Percentiles rank a stretch among this genome's conserved stretches.
These are phyloP conservation scores for Arthroderma sp. DNA, from an alignment of 2,329 filamentous ascomycete species.

Conservation along the genomic window DNA sequence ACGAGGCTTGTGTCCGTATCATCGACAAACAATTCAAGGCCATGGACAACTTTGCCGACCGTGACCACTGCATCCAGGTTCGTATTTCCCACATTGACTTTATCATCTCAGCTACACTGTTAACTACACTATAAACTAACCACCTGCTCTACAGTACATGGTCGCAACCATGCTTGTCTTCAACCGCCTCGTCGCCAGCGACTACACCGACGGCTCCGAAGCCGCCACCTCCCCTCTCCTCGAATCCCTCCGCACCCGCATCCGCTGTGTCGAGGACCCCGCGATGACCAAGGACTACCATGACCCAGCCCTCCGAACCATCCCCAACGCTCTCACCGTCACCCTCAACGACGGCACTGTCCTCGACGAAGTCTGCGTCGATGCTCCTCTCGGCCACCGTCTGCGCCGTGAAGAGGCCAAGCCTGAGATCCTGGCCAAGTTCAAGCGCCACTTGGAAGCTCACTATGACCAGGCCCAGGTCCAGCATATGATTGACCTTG, in stretches of 20 bases:
- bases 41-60: conserved; percentile 99
- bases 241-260: conserved; percentile 82
- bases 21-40: conserved; percentile 99
- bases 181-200: conserved; percentile 79
- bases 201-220: conserved; percentile 88
- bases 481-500: conserved; percentile 68
- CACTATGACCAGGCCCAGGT: conserved; percentile 69
- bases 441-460: conserved; percentile 75
- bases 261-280: conserved; percentile 91
- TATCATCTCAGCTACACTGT: background rate
- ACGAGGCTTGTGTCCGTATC: conserved; percentile 96
- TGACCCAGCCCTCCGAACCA: conserved; percentile 81
- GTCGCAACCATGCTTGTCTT: conserved; percentile 90
- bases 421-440: conserved; percentile 92
- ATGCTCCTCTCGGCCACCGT: conserved; percentile 87
- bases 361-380: conserved; percentile 78
- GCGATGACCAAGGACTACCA: conserved; percentile 95
- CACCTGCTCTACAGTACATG: conserved; percentile 56
- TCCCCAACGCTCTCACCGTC: conserved; percentile 92
- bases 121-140: no score
- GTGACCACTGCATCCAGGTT: conserved; percentile 93
- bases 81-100: conserved; percentile 6
- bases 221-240: conserved; percentile 81
- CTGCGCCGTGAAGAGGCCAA: conserved; percentile 90
- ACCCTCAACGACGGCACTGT: conserved; percentile 88